Evolutionary conservation across 1,284 basidiomycete species (phyloP).

Genomic region (Cronartium quercuum): DNA sequence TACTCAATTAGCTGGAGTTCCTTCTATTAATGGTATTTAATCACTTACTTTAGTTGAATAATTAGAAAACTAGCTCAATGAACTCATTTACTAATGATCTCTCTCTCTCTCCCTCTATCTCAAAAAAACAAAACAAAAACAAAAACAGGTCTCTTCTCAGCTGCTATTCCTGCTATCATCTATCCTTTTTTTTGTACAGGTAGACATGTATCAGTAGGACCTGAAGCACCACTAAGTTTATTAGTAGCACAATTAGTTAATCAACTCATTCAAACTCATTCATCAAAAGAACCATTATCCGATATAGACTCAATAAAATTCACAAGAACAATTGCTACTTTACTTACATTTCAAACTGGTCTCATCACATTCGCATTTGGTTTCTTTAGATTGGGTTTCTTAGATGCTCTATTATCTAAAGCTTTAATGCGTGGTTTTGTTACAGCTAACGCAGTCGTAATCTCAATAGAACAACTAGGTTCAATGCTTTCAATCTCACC

Average conservation of each 20-base stretch:
- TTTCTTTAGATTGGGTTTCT: slow-evolving; percentile 80
- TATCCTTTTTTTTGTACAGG: slow-evolving; percentile 82
- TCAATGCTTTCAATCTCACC: slow-evolving; percentile 61
- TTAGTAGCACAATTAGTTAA: slow-evolving; percentile 77
- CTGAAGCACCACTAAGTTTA: slow-evolving; percentile 82
- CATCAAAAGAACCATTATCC: slow-evolving; percentile 56
- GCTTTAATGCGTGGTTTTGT: slow-evolving; percentile 75
- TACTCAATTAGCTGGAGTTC: slow-evolving; percentile 62
- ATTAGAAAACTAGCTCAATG: neutral
- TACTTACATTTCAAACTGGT: slow-evolving; percentile 82
- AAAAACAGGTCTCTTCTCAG: slow-evolving; percentile 70
- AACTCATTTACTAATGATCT: slow-evolving; percentile 41
- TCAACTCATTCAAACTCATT: slow-evolving; percentile 60
- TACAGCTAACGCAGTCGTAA: slow-evolving; percentile 59
- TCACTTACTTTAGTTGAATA: neutral
- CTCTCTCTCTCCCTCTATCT: slow-evolving; percentile 50
- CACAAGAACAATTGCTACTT: slow-evolving; percentile 56
- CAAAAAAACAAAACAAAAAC: slow-evolving; percentile 54
- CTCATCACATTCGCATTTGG: slow-evolving; percentile 78
- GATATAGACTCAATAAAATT: slow-evolving; percentile 55
- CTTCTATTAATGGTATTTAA: slow-evolving; percentile 43
- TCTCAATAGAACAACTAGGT: slow-evolving; percentile 57
- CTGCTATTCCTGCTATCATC: slow-evolving; percentile 55
- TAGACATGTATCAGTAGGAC: slow-evolving; percentile 61
- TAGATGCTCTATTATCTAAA: slow-evolving; percentile 73